Base-by-base conservation (phyloP, 2,329 filamentous ascomycete species). In the Pyrenophora teres region DNA sequence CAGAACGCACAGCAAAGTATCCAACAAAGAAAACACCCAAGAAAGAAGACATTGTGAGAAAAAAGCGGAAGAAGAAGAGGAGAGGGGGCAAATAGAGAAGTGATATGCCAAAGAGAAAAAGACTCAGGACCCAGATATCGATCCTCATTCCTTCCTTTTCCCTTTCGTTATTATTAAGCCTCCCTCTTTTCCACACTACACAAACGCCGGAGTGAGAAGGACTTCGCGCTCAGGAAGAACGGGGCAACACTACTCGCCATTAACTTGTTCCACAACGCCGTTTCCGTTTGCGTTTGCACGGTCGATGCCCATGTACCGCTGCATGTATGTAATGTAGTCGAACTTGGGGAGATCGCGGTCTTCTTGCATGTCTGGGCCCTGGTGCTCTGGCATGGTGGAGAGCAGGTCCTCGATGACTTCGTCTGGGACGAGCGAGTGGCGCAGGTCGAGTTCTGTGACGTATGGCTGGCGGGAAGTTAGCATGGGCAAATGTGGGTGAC, bases 311-410 rank as follows among this genome's bases (percentile, higher is more conserved):
- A 79, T 74, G 59, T 77, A 80, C 48, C 87, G 89, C 74, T 97
- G 88, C 94, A 99, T 99, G 74, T 97, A 99, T 58, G 85, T 87
- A 60, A 97, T 92, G 77, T 99, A 99, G 76, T 99, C 94, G 73
- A 87, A 99, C 75, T 97, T 95, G 32, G 89, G 84, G 69, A 90
- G 77, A 44, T 92, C 87, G 47, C 92, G 82, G 72, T 97, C 94
- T 68, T 91, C 86, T 50, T 90, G 85, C 74, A 93, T 82, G 73
- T 97, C 92, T 2, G 92, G 91, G 0, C 93, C 94, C 43, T 81
- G 84, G 72, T 97, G 92, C 45, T 78, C 71, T 0, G 94, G 94
- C 83, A 99, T 96, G 44, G 90, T 90, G 67, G 89, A 83, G 45
- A 94, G 81, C 40, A 99, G 81, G 74, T 96, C 90, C 57, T 97